Percentiles rank a stretch among this genome's conserved stretches.
Evolutionary conservation across 441 rosid genomes (phyloP).

Genomic region (Adansonia grandidieri): DNA sequence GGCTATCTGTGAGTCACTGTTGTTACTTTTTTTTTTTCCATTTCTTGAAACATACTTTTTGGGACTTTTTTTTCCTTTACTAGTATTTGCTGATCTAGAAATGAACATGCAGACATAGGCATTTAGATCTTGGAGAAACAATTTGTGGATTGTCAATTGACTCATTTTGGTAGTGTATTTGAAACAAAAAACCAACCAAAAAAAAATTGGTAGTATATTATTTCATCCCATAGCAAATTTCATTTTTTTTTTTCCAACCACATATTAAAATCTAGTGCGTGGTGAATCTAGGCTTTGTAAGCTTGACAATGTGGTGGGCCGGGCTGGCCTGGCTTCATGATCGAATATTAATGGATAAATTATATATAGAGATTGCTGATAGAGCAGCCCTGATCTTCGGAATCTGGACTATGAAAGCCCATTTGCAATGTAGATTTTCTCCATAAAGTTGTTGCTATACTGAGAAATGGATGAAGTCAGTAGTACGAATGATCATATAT

Average conservation of each 20-base stretch:
- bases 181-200: not conserved
- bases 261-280: constrained; percentile 3
- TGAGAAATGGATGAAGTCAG: not conserved
- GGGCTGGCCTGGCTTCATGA: not conserved
- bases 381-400: not conserved
- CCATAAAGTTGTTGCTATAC: not conserved
- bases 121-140: not conserved
- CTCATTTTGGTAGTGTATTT: not conserved
- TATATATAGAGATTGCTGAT: not conserved
- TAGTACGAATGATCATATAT: not conserved
- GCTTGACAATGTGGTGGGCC: not conserved
- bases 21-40: not conserved
- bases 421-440: not conserved
- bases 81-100: not conserved
- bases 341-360: not conserved
- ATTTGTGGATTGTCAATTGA: not conserved
- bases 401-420: not conserved
- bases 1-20: constrained; percentile 9
- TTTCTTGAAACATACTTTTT: not conserved
- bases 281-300: not conserved
- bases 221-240: not conserved
- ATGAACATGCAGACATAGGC: not conserved
- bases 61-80: not conserved
- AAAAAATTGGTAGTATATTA: not conserved
- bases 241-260: not conserved